Percentiles rank a stretch among this genome's conserved stretches.
Evolutionary conservation across 208 protist genomes (phyloP).

Genomic region (Leishmania tarentolae): DNA sequence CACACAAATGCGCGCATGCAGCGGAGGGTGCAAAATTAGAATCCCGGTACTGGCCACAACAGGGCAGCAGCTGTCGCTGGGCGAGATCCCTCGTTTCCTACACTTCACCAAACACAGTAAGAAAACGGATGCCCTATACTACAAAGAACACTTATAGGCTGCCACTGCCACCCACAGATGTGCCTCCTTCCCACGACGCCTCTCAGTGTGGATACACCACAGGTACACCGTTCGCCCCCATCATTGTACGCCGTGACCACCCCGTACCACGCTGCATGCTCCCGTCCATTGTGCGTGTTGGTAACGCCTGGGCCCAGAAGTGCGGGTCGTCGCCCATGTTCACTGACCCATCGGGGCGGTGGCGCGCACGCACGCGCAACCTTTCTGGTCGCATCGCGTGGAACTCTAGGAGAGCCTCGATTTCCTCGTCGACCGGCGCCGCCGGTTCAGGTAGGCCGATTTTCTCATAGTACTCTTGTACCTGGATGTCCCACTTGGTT

Average conservation of each 20-base stretch:
- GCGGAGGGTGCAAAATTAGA: not conserved
- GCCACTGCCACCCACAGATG: not conserved
- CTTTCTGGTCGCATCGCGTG: slow-evolving; percentile 55
- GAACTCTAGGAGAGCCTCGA: slow-evolving; percentile 82
- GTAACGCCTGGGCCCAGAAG: slow-evolving; percentile 68
- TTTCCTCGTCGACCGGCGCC: slow-evolving; percentile 69
- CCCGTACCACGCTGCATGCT: slow-evolving; percentile 59
- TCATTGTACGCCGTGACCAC: slow-evolving; percentile 80
- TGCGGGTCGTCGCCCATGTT: slow-evolving; percentile 85
- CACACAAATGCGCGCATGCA: not conserved
- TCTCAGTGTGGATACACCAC: slow-evolving; percentile 54
- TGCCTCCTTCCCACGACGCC: not conserved
- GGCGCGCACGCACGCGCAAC: slow-evolving; percentile 84
- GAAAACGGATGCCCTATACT: not conserved
- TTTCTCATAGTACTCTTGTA: slow-evolving; percentile 91
- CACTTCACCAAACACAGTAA: not conserved
- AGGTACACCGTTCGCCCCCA: slow-evolving; percentile 68
- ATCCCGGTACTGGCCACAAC: not conserved
- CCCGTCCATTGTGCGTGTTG: slow-evolving; percentile 63
- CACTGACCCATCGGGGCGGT: slow-evolving; percentile 83
- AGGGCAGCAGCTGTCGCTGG: not conserved
- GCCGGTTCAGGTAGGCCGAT: slow-evolving; percentile 77
- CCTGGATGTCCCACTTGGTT: slow-evolving; percentile 93
- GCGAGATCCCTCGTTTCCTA: not conserved
- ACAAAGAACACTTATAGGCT: not conserved